Conservation (phyloP, 1,139 yeast genomes). For the Sugiyamaella paludigena region DNA sequence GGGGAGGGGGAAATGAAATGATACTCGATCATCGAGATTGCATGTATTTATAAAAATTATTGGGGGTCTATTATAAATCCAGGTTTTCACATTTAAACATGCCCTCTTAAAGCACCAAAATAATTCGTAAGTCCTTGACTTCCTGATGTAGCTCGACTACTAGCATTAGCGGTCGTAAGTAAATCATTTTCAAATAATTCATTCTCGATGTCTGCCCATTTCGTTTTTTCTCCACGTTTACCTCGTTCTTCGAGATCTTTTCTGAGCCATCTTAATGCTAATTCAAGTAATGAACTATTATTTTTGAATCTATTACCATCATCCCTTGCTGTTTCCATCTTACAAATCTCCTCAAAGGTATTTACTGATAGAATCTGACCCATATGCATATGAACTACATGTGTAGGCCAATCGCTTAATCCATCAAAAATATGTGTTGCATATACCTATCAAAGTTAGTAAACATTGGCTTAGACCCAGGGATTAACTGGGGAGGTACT, state of each 20-base stretch:
- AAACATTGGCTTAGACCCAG: background rate
- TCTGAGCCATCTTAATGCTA: slow-evolving; percentile 42
- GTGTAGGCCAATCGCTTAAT: slow-evolving; percentile 82
- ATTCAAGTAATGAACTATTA: slow-evolving; percentile 36
- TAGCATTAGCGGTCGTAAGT: slow-evolving; percentile 9
- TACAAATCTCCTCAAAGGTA: slow-evolving; percentile 17
- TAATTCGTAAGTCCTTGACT: slow-evolving; percentile 29
- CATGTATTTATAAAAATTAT: too few relatives aligned
- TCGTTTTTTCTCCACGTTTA: slow-evolving; percentile 24
- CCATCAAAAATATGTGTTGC: slow-evolving; percentile 99
- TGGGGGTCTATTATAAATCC: too few relatives aligned
- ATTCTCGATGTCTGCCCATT: slow-evolving; percentile 30
- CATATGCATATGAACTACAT: slow-evolving; percentile 71
- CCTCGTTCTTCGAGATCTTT: slow-evolving; percentile 50
- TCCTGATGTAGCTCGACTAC: slow-evolving; percentile 31
- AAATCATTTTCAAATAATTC: slow-evolving; percentile 19
- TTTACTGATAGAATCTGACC: slow-evolving; percentile 48
- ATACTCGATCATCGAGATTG: too few relatives aligned
- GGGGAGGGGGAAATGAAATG: too few relatives aligned
- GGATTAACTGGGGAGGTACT: too few relatives aligned
- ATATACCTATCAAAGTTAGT: slow-evolving; percentile 46
- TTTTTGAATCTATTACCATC: slow-evolving; percentile 24
- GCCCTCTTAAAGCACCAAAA: slow-evolving; percentile 34
- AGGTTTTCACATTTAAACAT: slow-evolving; percentile 1
- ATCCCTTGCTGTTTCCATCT: background rate